Base-by-base conservation (phyloP, 2,329 filamentous ascomycete species). In the Ceratocystis diversiconidia region DNA sequence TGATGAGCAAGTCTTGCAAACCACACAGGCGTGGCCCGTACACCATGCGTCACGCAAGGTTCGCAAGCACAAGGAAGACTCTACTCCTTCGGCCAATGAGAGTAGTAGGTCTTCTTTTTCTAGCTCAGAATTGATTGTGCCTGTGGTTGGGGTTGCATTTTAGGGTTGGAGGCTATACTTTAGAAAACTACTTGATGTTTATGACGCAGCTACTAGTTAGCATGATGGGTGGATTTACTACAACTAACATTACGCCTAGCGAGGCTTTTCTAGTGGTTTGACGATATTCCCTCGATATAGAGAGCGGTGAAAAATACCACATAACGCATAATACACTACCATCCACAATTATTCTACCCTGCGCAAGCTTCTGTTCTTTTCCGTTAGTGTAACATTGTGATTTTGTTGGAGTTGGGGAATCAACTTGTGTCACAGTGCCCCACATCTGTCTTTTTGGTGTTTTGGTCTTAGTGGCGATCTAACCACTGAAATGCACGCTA, bases 61-160 rank as follows among this genome's bases (percentile, higher is more conserved):
- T 22, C 15, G 2, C 25, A 12, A 3, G 22, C 61, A 62, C 61
- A n/a, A n/a, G 17, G 25, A 22, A n/a, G 22, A 30, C 17, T n/a
- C 17, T 12, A 6, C 10, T 50, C 41, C 43, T 12, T 46, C 4
- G 4, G 25, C 15, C 22, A 15, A 19, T 57, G 3, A 4, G 52
- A 57, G 22, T 12, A 32, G 52, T 1, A 6, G 17, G 28, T 8
- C 52, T 30, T 28, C 61, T 19, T 12, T 46, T 62, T 19, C 22
- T n/a, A 62, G 12, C 8, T 7, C 60, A 6, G 36, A 5, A 43
- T 17, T 8, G n/a, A 30, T 28, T 36, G 22, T 30, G 3, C 61
- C 61, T 28, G 43, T 46, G 5, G 61, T 62, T 17, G 61, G 61
- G 2, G 61, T 32, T 22, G 61, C 61, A 19, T 62, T 62, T 30